Evolutionary conservation across 2,329 filamentous ascomycete species (phyloP), one percentile per base, ranked within the genome.

Genomic region (Calonectria crousiana): DNA sequence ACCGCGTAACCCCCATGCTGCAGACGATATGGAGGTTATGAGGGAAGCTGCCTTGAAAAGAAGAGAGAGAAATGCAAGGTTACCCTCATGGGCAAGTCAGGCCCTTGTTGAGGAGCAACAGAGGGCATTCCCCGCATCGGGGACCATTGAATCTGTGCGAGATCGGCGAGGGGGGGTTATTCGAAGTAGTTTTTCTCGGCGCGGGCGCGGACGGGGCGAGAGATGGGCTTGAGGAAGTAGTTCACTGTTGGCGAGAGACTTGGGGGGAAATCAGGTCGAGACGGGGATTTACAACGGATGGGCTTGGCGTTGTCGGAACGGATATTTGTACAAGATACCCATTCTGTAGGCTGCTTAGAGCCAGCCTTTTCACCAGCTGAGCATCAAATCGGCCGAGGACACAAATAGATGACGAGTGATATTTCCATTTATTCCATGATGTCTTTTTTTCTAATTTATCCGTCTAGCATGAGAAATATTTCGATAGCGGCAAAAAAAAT

Each of bases 1-100:
- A 56, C 32, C 67, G 10, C 75, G 34, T 18, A 75, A 72, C 62
- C 65, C 65, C 9, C 77, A 72, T 52, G 81, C 75, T 8, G 75
- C 41, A 16, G 82, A 84, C 36, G 84, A 85, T 53, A 74, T 82
- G 49, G 79, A 80, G 62, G 82, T 84, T 20, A 82, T 86, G 81
- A 79, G 78, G 51, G 82, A 83, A 69, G 81, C 83, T 36, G 82
- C 81, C 26, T 79, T 82, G 14, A 83, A 79, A 60, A 81, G 82
- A 69, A 80, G 71, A 74, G 77, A 76, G 26, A 74, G 78, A 20
- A 64, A 66, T 16, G 73, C 76, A 49, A 80, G 78, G 47, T 77
- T 84, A 34, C 83, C 84, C 11, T 66, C 72, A 16, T 84, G 83
- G 83, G 83, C 83, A 38, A 84, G 77, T 66, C 76, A 80, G 38